These are phyloP conservation scores for Aristolochia californica DNA, from an alignment of 164 flowering plant genomes.

Conservation along the genomic window DNA sequence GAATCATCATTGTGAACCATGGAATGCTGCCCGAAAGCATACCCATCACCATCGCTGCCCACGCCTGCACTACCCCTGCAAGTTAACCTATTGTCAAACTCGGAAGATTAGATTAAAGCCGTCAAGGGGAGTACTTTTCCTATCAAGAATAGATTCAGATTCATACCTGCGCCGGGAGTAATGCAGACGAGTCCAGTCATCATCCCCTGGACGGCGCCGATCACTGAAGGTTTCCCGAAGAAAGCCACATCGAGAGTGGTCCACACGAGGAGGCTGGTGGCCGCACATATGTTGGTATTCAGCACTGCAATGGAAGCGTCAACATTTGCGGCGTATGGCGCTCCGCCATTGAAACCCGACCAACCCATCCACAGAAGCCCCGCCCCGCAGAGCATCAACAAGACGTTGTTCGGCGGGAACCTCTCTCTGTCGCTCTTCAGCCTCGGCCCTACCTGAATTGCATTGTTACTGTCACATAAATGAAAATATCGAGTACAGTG, in stretches of 20 bases:
- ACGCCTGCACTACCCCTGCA: constrained; percentile 29
- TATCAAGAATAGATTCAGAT: no score
- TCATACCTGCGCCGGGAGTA: constrained; percentile 59
- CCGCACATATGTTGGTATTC: constrained; percentile 63
- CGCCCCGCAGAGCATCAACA: constrained; percentile 56
- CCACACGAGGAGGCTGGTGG: constrained; percentile 57
- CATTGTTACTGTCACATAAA: not conserved
- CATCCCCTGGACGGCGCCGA: constrained; percentile 71
- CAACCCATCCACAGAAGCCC: constrained; percentile 70
- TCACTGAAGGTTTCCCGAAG: constrained; percentile 50
- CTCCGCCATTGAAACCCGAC: constrained; percentile 70
- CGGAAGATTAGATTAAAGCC: no score
- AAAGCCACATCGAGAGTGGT: constrained; percentile 39
- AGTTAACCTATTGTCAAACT: not conserved
- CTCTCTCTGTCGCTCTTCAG: constrained; percentile 39
- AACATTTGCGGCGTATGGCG: constrained; percentile 30
- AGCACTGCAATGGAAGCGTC: constrained; percentile 43
- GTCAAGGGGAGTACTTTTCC: no score
- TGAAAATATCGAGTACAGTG: not conserved
- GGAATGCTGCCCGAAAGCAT: constrained; percentile 26
- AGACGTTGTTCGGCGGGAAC: constrained; percentile 62
- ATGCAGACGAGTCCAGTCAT: constrained; percentile 73
- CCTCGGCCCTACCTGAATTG: constrained; percentile 53
- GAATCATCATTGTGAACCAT: constrained; percentile 29
- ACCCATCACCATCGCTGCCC: constrained; percentile 35